phyloP scores from a whole-genome alignment of 2,329 filamentous ascomycete genomes.

The Thielaviopsis musarum region DNA sequence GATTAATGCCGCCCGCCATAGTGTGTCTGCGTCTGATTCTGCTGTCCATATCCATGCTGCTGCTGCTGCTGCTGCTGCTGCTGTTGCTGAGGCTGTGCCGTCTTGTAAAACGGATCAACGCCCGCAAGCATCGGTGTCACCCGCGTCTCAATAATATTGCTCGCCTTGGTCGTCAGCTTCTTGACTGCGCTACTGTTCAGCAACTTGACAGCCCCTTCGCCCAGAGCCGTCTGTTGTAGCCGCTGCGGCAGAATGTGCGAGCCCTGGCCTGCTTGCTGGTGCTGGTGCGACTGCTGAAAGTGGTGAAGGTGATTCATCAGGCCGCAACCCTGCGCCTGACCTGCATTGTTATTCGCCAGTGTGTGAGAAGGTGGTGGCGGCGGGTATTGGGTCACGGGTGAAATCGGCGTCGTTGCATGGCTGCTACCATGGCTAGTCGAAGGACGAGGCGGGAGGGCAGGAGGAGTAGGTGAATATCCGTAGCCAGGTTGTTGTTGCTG shows the following conservation, averaged over 20 bases:
- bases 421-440: neutral
- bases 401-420: neutral
- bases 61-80: neutral
- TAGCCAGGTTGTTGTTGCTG: neutral
- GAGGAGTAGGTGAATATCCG: neutral
- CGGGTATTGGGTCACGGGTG: neutral
- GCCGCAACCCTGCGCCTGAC: too few species aligned
- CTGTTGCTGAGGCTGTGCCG: neutral
- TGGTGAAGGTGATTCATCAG: too few species aligned
- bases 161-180: conserved; percentile 14
- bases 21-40: neutral
- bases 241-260: neutral
- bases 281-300: neutral
- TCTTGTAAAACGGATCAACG: conserved; percentile 8
- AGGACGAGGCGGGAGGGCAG: conserved; percentile 1
- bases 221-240: neutral
- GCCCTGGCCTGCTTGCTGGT: too few species aligned
- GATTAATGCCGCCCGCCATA: neutral
- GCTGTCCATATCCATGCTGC: neutral
- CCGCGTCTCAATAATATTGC: conserved; percentile 14
- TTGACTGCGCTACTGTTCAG: conserved; percentile 14
- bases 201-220: conserved; percentile 6
- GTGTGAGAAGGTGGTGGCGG: neutral
- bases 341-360: too few species aligned
- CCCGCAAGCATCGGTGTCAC: conserved; percentile 13